Evolutionary conservation across 345 rosid genomes (phyloP).

Genomic region (Brassica cretica): DNA sequence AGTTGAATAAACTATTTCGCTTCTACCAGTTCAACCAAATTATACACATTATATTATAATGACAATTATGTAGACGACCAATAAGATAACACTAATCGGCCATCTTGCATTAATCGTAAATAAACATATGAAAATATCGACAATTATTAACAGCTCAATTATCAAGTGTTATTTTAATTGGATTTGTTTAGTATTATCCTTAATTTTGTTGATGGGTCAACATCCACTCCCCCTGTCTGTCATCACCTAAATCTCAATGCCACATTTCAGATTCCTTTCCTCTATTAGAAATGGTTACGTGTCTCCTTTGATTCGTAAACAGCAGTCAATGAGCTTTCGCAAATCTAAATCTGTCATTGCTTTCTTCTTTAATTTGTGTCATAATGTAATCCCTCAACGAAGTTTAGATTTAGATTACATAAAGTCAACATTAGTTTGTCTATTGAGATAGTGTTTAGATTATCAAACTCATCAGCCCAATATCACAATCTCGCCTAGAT

Average conservation of each 20-base stretch:
- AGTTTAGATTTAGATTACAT: neutral
- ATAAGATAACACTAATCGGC: constrained; percentile 32
- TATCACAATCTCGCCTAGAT: neutral
- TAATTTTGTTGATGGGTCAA: constrained; percentile 86
- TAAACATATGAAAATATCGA: constrained; percentile 11
- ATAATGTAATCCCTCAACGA: constrained; percentile 13
- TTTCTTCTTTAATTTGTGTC: constrained; percentile 20
- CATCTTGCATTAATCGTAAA: constrained; percentile 30
- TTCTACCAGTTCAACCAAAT: constrained; percentile 45
- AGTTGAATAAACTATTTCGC: constrained; percentile 44
- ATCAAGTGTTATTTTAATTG: constrained; percentile 41
- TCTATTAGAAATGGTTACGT: constrained; percentile 37
- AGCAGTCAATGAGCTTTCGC: constrained; percentile 32
- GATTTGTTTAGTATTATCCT: constrained; percentile 86
- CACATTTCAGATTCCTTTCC: constrained; percentile 75
- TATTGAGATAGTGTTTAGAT: neutral
- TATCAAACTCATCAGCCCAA: constrained; percentile 2
- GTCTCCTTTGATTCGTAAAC: constrained; percentile 22
- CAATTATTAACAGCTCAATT: constrained; percentile 30
- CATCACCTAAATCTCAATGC: constrained; percentile 93
- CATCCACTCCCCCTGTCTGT: constrained; percentile 88
- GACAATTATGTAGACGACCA: constrained; percentile 33
- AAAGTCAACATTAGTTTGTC: neutral
- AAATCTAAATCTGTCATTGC: constrained; percentile 21
- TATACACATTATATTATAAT: constrained; percentile 48